phyloP scores from a whole-genome alignment of 176 grass and related monocot species.

The Bromus sterilis region DNA sequence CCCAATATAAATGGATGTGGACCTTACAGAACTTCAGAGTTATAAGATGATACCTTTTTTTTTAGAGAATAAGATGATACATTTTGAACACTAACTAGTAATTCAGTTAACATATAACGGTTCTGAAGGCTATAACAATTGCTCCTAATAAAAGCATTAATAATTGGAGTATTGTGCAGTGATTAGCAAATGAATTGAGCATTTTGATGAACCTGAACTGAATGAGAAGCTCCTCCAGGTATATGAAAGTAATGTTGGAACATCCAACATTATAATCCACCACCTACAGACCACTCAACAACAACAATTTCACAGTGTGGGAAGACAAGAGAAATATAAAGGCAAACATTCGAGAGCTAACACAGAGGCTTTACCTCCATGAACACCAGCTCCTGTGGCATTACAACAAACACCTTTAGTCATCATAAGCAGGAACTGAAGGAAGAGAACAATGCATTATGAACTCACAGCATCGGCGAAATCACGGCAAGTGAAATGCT shows the following conservation, averaged over 20 bases:
- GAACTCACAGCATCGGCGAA: constrained; percentile 53
- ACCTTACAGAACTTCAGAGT: background rate
- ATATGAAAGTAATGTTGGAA: constrained; percentile 54
- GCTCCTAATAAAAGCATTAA: background rate
- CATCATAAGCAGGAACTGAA: constrained; percentile 1
- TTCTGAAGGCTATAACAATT: background rate
- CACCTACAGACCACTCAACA: constrained; percentile 32
- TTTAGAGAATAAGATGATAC: background rate
- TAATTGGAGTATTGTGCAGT: background rate
- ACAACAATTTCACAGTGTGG: background rate
- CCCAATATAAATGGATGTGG: background rate
- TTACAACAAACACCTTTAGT: constrained; percentile 23
- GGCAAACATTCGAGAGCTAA: background rate
- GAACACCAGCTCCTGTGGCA: constrained; percentile 75
- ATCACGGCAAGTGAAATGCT: constrained; percentile 85
- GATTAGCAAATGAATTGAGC: background rate
- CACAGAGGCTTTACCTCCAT: constrained; percentile 51
- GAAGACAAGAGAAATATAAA: background rate
- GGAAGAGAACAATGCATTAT: background rate
- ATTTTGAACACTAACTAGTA: background rate
- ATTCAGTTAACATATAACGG: background rate
- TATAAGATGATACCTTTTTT: background rate
- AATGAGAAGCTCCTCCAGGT: constrained; percentile 69
- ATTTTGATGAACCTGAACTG: constrained; percentile 50
- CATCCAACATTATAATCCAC: constrained; percentile 66